phyloP scores from a whole-genome alignment of 495 filamentous ascomycete species.

The Neurospora sp. region DNA sequence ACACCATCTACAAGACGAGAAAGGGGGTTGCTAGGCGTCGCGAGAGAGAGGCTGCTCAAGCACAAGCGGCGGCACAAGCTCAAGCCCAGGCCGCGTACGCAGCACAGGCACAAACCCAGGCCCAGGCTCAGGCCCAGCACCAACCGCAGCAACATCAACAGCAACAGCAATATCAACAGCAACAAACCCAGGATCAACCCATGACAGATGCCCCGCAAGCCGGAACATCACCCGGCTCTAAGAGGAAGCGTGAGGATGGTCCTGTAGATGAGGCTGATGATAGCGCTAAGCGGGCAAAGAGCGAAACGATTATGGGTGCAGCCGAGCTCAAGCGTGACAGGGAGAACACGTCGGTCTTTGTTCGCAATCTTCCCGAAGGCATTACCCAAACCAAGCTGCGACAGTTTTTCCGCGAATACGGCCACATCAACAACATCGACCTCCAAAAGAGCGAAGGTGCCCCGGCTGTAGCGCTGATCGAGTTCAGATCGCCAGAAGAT shows the following conservation, averaged over 20 bases:
- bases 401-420: constrained; percentile 85
- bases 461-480: constrained; percentile 65
- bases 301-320: constrained; percentile 27
- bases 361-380: constrained; percentile 59
- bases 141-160: background rate
- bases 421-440: constrained; percentile 66
- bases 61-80: constrained; percentile 30
- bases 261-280: constrained; percentile 33
- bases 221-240: constrained; percentile 31
- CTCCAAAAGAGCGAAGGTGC: constrained; percentile 47
- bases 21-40: constrained; percentile 54
- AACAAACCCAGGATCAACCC: constrained; percentile 15
- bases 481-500: constrained; percentile 74
- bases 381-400: constrained; percentile 62
- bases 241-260: constrained; percentile 57
- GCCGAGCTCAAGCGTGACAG: constrained; percentile 61
- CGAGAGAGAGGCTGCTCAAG: constrained; percentile 49
- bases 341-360: constrained; percentile 76
- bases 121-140: constrained; percentile 10
- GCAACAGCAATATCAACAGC: background rate
- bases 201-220: constrained; percentile 15
- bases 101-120: constrained; percentile 10
- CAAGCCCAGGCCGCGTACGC: constrained; percentile 16
- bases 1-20: constrained; percentile 55
- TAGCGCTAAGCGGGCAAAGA: constrained; percentile 49